Conservation (phyloP, 768 basidiomycete species). For the Naganishia randhawae region DNA sequence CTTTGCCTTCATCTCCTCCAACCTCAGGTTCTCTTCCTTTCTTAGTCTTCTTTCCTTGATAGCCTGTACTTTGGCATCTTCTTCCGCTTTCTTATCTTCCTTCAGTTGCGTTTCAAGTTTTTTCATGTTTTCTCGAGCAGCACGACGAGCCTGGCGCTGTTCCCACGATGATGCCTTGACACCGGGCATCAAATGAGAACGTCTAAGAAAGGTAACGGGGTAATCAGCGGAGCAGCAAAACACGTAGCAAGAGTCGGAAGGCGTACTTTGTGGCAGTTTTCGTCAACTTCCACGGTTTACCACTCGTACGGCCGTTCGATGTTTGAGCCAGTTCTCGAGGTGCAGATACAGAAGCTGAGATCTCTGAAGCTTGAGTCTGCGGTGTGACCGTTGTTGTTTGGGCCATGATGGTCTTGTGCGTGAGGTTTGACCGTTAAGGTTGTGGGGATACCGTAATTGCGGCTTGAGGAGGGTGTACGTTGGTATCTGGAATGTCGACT, state of each 20-base stretch:
- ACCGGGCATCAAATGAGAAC: slow-evolving; percentile 38
- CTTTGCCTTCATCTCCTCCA: slow-evolving; percentile 46
- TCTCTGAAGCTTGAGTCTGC: not conserved
- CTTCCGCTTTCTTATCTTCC: slow-evolving; percentile 40
- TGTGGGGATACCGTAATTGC: not conserved
- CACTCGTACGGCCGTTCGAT: slow-evolving; percentile 20
- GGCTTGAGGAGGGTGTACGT: not conserved
- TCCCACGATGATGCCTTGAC: slow-evolving; percentile 35
- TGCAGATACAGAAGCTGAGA: not conserved
- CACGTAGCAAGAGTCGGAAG: not conserved
- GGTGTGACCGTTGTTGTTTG: not conserved
- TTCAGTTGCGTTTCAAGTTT: slow-evolving; percentile 46
- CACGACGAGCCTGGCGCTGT: slow-evolving; percentile 39
- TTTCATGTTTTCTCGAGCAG: slow-evolving; percentile 41
- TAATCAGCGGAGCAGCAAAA: not conserved
- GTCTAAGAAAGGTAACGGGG: slow-evolving; percentile 26
- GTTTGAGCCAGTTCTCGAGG: slow-evolving; percentile 24
- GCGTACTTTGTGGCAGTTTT: slow-evolving; percentile 32
- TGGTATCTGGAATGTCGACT: not conserved
- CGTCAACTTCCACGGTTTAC: slow-evolving; percentile 31
- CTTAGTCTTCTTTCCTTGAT: slow-evolving; percentile 45
- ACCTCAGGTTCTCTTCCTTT: slow-evolving; percentile 42
- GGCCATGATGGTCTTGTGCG: not conserved
- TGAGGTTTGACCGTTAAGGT: not conserved
- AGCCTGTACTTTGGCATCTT: slow-evolving; percentile 38